These are phyloP conservation scores for Aspergillus jensenii DNA, from an alignment of 2,329 filamentous ascomycete genomes.

Conservation along the genomic window DNA sequence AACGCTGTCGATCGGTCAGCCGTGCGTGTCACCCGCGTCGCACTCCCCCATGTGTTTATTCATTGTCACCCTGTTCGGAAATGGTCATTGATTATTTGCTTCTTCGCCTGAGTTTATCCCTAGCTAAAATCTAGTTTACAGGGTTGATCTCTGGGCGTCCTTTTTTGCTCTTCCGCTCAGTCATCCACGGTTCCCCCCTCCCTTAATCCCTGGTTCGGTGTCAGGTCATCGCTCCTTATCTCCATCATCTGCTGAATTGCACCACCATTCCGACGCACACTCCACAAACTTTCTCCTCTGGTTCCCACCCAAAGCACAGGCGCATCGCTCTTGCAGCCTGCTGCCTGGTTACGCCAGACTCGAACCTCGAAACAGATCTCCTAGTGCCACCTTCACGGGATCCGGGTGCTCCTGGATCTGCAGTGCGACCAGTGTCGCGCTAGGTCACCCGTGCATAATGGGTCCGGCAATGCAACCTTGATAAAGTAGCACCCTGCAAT, in stretches of 20 bases:
- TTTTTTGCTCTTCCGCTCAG: neutral
- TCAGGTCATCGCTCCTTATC: neutral
- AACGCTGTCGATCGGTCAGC: conserved; percentile 1
- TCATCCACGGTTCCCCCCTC: neutral
- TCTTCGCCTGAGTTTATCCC: neutral
- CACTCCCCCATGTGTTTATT: neutral
- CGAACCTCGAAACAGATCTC: conserved; percentile 67
- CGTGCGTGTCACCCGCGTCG: conserved; percentile 5
- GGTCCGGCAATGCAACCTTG: conserved; percentile 67
- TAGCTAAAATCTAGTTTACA: neutral
- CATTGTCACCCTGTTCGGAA: neutral
- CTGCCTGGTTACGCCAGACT: conserved; percentile 25
- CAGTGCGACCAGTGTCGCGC: conserved; percentile 57
- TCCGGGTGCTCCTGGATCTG: conserved; percentile 58
- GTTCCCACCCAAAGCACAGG: conserved; percentile 72
- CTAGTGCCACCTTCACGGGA: conserved; percentile 66
- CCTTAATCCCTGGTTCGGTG: neutral
- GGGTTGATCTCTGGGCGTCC: no score
- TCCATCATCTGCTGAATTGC: conserved; percentile 17
- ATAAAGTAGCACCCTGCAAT: conserved; percentile 81
- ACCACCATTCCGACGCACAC: conserved; percentile 58
- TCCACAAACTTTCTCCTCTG: conserved; percentile 63
- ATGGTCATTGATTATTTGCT: neutral
- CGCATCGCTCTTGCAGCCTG: conserved; percentile 44
- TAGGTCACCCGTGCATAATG: conserved; percentile 56